Base-by-base conservation (phyloP, 805 yeast genomes). In the Yarrowia sp. region DNA sequence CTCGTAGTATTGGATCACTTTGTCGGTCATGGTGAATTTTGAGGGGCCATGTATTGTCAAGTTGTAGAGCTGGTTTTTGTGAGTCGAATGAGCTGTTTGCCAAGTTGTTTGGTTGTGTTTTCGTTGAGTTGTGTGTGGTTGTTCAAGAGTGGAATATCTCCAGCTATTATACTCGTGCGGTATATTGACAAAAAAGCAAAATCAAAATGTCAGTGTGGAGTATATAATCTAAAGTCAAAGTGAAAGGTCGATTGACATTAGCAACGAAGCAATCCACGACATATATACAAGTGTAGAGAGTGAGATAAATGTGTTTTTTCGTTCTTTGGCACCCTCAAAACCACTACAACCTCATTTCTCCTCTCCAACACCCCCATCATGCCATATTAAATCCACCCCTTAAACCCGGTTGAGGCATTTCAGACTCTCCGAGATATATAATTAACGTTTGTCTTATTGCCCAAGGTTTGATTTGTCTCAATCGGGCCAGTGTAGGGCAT, bases 1-100 rank as follows among this genome's bases (percentile, higher is more conserved):
- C 7, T 55, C 61, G 47, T 55, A 55, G 31, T 55, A 55, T 28
- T 55, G 61, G 8, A 55, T 18, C 47, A 55, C 61, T 38, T 55
- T 55, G 36, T 55, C 61, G n/a, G 61, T 39, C 61, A 55, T 55
- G 7, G n/a, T 28, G 15, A 6, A 35, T n/a, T n/a, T n/a, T 7
- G 36, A 3, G 36, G 15, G 18, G 32, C 1, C 11, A 32, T 17
- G 32, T 42, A 4, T 17, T 15, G n/a, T n/a, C n/a, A n/a, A 10
- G 45, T 17, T 13, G 8, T 38, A 13, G 28, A 3, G 45, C 9
- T 13, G 9, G 1, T 13, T 17, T 1, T 42, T n/a, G 11, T 22
- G 31, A 5, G 32, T 22, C 8, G 28, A n/a, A n/a, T 18, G 13
- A n/a, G 36, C 51, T 44, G 35, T 43, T 43, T 22, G 17, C 17